These are phyloP conservation scores for Coprinopsis marcescibilis DNA, from an alignment of 768 basidiomycete genomes.

Conservation along the genomic window DNA sequence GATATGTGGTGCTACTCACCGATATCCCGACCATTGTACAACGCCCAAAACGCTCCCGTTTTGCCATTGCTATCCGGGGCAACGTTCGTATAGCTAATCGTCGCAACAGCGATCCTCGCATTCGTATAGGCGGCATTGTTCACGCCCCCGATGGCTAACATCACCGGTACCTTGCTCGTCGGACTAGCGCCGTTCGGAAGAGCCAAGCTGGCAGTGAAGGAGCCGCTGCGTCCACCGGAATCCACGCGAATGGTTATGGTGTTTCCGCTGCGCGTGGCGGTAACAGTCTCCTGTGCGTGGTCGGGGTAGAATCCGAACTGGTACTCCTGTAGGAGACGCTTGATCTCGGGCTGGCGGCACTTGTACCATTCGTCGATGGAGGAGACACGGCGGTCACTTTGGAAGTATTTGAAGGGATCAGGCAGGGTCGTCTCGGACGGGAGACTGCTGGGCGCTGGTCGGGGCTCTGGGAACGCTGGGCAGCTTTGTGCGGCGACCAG, in stretches of 20 bases:
- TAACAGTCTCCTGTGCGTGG: slow-evolving; percentile 28
- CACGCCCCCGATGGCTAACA: slow-evolving; percentile 10
- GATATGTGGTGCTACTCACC: slow-evolving; percentile 1
- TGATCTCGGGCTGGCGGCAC: slow-evolving; percentile 34
- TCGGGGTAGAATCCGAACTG: slow-evolving; percentile 29
- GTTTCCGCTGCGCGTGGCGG: slow-evolving; percentile 19
- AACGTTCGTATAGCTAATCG: slow-evolving; percentile 11
- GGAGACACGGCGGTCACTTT: slow-evolving; percentile 23
- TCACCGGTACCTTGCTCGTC: slow-evolving; percentile 9
- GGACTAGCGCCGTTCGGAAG: slow-evolving; percentile 23
- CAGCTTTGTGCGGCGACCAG: background rate
- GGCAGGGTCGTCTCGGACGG: slow-evolving; percentile 21
- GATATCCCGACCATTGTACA: slow-evolving; percentile 16
- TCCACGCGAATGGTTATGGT: slow-evolving; percentile 8
- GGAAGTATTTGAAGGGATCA: slow-evolving; percentile 33
- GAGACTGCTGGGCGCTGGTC: slow-evolving; percentile 4
- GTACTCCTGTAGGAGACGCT: slow-evolving; percentile 29
- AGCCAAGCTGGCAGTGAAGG: slow-evolving; percentile 29
- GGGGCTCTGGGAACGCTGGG: slow-evolving; percentile 11
- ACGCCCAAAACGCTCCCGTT: slow-evolving; percentile 27
- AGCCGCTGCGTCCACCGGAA: slow-evolving; percentile 23
- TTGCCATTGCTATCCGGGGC: slow-evolving; percentile 13
- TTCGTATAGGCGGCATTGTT: slow-evolving; percentile 7
- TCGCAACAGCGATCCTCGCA: slow-evolving; percentile 25
- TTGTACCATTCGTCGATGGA: slow-evolving; percentile 30